Base-by-base conservation (phyloP, 164 flowering plant species). In the Cinnamomum chago region DNA sequence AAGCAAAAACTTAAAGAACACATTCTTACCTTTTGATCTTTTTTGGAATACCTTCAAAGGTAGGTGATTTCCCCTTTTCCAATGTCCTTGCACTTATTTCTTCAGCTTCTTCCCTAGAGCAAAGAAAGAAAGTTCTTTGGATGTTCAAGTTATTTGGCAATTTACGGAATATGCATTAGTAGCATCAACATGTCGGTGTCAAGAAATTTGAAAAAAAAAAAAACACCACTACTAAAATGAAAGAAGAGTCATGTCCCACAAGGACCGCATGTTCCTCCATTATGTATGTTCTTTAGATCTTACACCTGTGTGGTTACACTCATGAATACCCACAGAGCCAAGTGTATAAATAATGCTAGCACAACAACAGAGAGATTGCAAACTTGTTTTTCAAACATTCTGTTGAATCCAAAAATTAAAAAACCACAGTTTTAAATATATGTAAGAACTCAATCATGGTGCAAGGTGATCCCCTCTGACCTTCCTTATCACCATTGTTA, bases 61-160 rank as follows among this genome's bases (percentile, higher is more conserved):
- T 22, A 68, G 78, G 76, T 60, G 71, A 9, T 27, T 69, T 72
- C 68, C 58, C 74, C 4, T 50, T 40, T 67, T 78, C 66, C 23
- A 77, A 77, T 47, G 79, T 68, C 30, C 40, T 75, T 67, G 80
- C 71, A 70, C 52, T 77, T 70, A 92, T 76, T 73, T 90, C 88
- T 75, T 83, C 85, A 30, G 94, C 95, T 78, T 92, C 95, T 75
- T 88, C 90, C 81, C 97, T 92, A 74, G 28, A 67, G 28, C 40
- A 33, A 55, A 20, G 12, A 22, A n/a, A 22, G 24, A 64, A 64
- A 64, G 23, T 64, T n/a, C 12, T 15, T 55, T 55, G 60, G n/a
- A 55, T 55, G n/a, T 55, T 2, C n/a, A 55, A 55, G 13, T 55
- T 20, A 55, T 55, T 20, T 15, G 5, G 60, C 20, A 17, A 18